phyloP scores from a whole-genome alignment of 2,329 filamentous ascomycete genomes.

The Didymella pinodella region DNA sequence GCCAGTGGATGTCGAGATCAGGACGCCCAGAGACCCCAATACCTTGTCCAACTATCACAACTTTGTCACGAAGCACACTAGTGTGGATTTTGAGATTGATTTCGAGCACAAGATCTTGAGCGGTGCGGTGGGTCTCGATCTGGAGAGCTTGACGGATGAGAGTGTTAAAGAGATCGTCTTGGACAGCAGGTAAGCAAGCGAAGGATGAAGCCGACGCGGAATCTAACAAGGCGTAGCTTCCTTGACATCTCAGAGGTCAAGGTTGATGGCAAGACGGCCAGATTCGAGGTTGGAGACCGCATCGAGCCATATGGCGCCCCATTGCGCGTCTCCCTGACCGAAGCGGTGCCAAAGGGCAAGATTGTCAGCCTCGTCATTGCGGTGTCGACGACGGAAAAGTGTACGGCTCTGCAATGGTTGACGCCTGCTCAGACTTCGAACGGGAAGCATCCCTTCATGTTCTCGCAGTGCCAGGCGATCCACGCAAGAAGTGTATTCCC shows the following conservation, averaged over 20 bases:
- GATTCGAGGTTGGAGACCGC: constrained; percentile 75
- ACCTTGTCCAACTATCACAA: constrained; percentile 91
- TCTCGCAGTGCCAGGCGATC: constrained; percentile 97
- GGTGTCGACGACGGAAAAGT: constrained; percentile 82
- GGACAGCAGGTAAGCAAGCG: constrained; percentile 69
- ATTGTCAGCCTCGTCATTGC: constrained; percentile 57
- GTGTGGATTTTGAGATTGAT: constrained; percentile 80
- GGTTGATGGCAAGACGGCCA: constrained; percentile 68
- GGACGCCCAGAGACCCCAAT: constrained; percentile 76
- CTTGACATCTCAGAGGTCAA: constrained; percentile 76
- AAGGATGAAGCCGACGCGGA: not conserved
- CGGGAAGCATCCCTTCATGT: constrained; percentile 96
- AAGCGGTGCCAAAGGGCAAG: constrained; percentile 56
- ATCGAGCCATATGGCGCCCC: constrained; percentile 78
- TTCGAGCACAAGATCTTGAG: constrained; percentile 80
- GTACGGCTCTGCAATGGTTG: constrained; percentile 95
- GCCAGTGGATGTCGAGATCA: constrained; percentile 52
- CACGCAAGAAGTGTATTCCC: constrained; percentile 93
- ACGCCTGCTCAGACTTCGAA: constrained; percentile 92
- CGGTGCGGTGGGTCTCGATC: constrained; percentile 77
- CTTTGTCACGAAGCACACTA: constrained; percentile 85
- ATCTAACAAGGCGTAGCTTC: constrained; percentile 56
- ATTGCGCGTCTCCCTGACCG: constrained; percentile 66
- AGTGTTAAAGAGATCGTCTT: constrained; percentile 80
- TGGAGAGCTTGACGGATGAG: constrained; percentile 78